These are phyloP conservation scores for Gamarada debralockiae DNA, from an alignment of 495 filamentous ascomycete species.

Conservation along the genomic window DNA sequence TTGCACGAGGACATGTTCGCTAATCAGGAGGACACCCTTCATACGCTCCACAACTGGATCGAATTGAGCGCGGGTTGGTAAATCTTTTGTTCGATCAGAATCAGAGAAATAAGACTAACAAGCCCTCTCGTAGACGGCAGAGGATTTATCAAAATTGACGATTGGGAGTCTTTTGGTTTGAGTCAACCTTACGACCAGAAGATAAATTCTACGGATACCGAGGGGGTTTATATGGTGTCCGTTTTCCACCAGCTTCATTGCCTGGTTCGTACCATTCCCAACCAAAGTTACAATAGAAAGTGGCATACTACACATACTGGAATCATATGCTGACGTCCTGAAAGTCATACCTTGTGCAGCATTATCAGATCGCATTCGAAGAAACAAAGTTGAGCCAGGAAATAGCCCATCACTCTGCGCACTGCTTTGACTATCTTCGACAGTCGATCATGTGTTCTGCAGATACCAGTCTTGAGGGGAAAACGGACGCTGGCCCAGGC, in stretches of 20 bases:
- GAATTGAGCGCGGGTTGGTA: conserved; percentile 34
- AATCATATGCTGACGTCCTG: no score
- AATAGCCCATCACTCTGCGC: conserved; percentile 39
- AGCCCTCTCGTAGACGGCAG: conserved; percentile 26
- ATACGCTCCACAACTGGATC: conserved; percentile 42
- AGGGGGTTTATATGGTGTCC: conserved; percentile 44
- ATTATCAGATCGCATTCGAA: conserved; percentile 37
- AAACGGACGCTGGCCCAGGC: conserved; percentile 36
- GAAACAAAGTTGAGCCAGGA: conserved; percentile 34
- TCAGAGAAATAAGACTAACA: background rate
- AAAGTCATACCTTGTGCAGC: conserved; percentile 36
- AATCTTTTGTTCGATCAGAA: background rate
- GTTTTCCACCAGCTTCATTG: conserved; percentile 52
- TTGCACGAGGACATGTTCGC: conserved; percentile 42
- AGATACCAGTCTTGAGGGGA: conserved; percentile 43
- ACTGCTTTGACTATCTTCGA: conserved; percentile 47
- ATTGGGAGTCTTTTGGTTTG: conserved; percentile 32
- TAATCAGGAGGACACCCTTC: conserved; percentile 33
- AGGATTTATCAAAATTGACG: conserved; percentile 36
- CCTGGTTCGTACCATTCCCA: conserved; percentile 21
- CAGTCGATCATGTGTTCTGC: conserved; percentile 44
- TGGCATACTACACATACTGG: background rate
- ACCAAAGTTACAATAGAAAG: background rate
- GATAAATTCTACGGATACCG: conserved; percentile 25
- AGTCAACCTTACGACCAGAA: conserved; percentile 34